A percentile compares a stretch with the other conserved stretches of the same genome.
phyloP scores from a whole-genome alignment of 352 stramenopile species.

The Pythium plurisporium region DNA sequence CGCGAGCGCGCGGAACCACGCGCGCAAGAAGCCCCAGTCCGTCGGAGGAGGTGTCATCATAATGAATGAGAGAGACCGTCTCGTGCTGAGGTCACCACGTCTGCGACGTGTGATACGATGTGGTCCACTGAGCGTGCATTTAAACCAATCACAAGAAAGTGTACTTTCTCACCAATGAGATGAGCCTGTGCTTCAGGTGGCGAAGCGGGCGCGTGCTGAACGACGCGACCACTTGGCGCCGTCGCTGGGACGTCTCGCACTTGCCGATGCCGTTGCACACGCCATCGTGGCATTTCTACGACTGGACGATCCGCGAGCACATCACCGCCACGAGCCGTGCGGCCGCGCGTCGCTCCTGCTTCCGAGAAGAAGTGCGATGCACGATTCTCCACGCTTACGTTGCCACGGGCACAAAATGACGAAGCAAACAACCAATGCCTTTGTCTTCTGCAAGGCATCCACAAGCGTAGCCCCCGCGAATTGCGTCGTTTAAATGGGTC shows the following conservation, averaged over 20 bases:
- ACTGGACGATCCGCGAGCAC: not conserved
- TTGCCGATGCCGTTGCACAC: too few relatives aligned
- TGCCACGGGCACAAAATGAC: too few relatives aligned
- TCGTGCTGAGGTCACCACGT: too few relatives aligned
- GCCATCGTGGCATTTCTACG: too few relatives aligned
- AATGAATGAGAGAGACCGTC: not conserved
- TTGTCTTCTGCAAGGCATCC: not conserved
- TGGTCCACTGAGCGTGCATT: too few relatives aligned
- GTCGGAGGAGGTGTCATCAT: not conserved
- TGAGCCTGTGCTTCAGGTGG: too few relatives aligned
- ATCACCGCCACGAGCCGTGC: not conserved
- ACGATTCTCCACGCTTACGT: not conserved
- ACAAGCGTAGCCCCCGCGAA: not conserved
- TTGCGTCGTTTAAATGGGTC: not conserved
- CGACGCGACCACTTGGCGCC: too few relatives aligned
- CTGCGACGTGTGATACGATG: not conserved
- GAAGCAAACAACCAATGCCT: not conserved
- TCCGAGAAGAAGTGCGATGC: not conserved
- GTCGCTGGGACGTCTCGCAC: too few relatives aligned
- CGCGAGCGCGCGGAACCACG: conserved; percentile 3
- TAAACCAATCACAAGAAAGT: too few relatives aligned
- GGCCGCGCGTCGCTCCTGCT: not conserved
- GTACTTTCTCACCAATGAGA: too few relatives aligned
- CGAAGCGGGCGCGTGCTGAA: too few relatives aligned
- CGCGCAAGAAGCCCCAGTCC: conserved; percentile 1